These are phyloP conservation scores for Trametes maxima DNA, from an alignment of 768 basidiomycete genomes.

Conservation along the genomic window DNA sequence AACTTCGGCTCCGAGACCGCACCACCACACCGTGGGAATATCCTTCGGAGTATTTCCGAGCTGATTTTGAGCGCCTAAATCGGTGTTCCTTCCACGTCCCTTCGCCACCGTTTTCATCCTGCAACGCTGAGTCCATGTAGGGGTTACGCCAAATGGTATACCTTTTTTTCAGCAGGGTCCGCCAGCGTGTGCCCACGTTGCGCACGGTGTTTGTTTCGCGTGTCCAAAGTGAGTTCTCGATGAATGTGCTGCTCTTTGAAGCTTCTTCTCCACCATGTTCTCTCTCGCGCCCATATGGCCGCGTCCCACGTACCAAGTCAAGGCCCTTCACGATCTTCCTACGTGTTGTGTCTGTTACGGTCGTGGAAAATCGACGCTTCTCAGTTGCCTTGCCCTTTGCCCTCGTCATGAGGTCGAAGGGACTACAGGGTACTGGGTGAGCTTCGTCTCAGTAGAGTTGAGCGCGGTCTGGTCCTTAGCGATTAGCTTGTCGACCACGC, in stretches of 20 bases:
- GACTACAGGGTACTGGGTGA: constrained; percentile 46
- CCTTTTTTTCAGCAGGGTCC: too few relatives aligned
- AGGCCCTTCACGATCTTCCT: constrained; percentile 47
- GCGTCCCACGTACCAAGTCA: constrained; percentile 62
- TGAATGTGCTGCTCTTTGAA: neutral
- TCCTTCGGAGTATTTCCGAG: too few relatives aligned
- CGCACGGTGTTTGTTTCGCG: too few relatives aligned
- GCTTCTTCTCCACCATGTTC: neutral
- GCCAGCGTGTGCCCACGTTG: too few relatives aligned
- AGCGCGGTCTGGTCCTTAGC: constrained; percentile 36
- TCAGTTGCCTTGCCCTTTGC: constrained; percentile 44
- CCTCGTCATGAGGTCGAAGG: constrained; percentile 60
- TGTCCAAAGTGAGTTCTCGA: neutral
- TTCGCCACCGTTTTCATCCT: too few relatives aligned
- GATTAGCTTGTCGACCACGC: constrained; percentile 38
- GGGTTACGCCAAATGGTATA: too few relatives aligned
- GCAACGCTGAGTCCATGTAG: too few relatives aligned
- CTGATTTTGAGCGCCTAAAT: too few relatives aligned
- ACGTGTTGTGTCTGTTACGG: constrained; percentile 71
- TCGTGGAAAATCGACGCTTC: constrained; percentile 61
- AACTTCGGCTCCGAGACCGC: too few relatives aligned
- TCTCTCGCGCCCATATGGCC: neutral
- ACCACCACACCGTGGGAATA: too few relatives aligned
- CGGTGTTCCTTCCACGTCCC: too few relatives aligned
- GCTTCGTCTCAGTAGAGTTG: constrained; percentile 66